These are phyloP conservation scores for Boletus rubroflammeus DNA, from an alignment of 768 basidiomycete genomes.

Conservation along the genomic window DNA sequence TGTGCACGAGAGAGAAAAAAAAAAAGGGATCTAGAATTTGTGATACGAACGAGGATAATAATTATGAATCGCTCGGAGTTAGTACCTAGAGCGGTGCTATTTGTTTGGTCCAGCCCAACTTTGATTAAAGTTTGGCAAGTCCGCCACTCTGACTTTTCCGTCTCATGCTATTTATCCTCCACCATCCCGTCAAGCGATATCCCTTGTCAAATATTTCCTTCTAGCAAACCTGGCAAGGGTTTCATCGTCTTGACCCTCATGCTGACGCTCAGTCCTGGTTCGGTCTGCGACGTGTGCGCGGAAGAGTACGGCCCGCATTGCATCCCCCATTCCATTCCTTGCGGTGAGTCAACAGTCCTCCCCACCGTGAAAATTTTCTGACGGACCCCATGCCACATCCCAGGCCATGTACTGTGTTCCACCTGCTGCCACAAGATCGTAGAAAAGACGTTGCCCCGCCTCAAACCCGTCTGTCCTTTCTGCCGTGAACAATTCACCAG, in stretches of 20 bases:
- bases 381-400: background rate
- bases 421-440: constrained; percentile 75
- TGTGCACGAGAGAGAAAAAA: constrained; percentile 1
- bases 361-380: constrained; percentile 26
- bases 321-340: constrained; percentile 77
- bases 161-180: constrained; percentile 49
- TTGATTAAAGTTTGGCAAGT: constrained; percentile 29
- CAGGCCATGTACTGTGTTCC: constrained; percentile 80
- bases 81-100: constrained; percentile 19
- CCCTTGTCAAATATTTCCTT: constrained; percentile 41
- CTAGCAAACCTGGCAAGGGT: constrained; percentile 39
- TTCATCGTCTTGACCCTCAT: constrained; percentile 46
- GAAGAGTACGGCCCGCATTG: constrained; percentile 77
- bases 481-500: constrained; percentile 72
- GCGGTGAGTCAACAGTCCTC: constrained; percentile 47
- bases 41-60: constrained; percentile 3
- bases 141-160: constrained; percentile 30
- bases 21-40: constrained; percentile 1
- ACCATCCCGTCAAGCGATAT: constrained; percentile 41
- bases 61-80: constrained; percentile 14
- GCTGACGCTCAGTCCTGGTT: constrained; percentile 80
- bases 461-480: constrained; percentile 77
- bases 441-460: constrained; percentile 72
- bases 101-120: constrained; percentile 31
- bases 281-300: constrained; percentile 86